Base-by-base conservation (phyloP, 768 basidiomycete genomes). In the Piloderma croceum region DNA sequence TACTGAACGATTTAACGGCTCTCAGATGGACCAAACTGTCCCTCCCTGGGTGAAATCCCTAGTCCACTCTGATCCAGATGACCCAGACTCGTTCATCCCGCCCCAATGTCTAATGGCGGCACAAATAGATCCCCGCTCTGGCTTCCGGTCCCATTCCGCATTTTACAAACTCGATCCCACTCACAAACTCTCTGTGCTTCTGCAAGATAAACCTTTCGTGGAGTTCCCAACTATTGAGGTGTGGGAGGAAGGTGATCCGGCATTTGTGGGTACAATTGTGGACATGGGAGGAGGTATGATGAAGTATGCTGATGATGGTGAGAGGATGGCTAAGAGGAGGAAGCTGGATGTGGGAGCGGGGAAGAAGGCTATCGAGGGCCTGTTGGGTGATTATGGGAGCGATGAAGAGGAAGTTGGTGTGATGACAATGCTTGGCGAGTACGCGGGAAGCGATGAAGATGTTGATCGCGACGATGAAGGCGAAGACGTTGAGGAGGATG, bases 211-310 rank as follows among this genome's bases (percentile, higher is more conserved):
- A 31, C 66, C 76, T 21, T 90, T 91, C 58, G 72, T 85, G 23
- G 91, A 94, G 58, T 94, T 77, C 53, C 91, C 91, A 6, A 81
- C 80, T 2, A 77, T 94, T 33, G 83, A 90, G 41, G 60, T 93
- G 5, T 82, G 81, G 69, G 76, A 82, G 34, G 74, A 63, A 18
- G 65, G 57, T 15, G 62, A 79, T 22, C n/a, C n/a, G n/a, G n/a
- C n/a, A n/a, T 91, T 89, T 59, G 61, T 59, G 6, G 82, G 78
- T 6, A 65, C 65, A 7, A 51, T 88, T n/a, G 65, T 84, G 12
- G 74, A 83, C 42, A 67, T 68, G 31, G 57, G 68, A 34, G 80
- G 80, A 3, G 47, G 62, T 4, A 51, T 75, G 24, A 60, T 54
- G 32, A 65, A 67, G 21, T 49, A 51, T 29, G 53, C 56, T 40